Base-by-base conservation (phyloP, 768 basidiomycete genomes). In the Lactifluus rugatus region DNA sequence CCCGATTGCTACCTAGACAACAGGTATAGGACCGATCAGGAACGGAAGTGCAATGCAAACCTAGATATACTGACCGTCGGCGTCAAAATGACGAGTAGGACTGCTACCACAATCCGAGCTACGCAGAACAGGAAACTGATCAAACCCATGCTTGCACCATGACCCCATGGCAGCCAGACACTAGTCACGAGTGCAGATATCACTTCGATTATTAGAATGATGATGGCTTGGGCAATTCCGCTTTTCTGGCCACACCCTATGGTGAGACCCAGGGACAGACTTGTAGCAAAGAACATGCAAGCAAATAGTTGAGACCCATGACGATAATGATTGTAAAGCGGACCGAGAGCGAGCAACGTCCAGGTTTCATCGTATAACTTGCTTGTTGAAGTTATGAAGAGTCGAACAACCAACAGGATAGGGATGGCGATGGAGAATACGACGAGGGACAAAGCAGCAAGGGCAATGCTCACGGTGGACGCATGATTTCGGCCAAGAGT, bases 91-190 rank as follows among this genome's bases (percentile, higher is more conserved):
- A 99, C 88, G 47, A 97, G 75, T 34, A 99, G 72, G 14, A 97
- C 93, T 2, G 90, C 88, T 23, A 93, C 81, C 26, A 93, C 84
- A 65, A 96, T 94, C 63, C 95, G 78, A 21, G 89, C 84, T 5
- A 95, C 89, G 58, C 91, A 93, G 66, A 95, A 87, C 66, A 96
- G 74, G 76, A 97, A 97, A 69, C 90, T 93, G 58, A 95, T 85
- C 36, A 93, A 77, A 14, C 94, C 95, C 96, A 98, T 98, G 61
- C 92, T 89, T 2, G 95, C 93, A 1, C 95, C 93, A 53, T 87
- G 87, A 31, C 91, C 92, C 95, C 95, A 99, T 17, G 94, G 94
- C 58, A 96, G 79, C 92, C 92, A 96, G 32, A 95, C 76, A 61
- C 89, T 93, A 32, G 94, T 96, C 26, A 89, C 82, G 57, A 98